These are phyloP conservation scores for Solanum virginianum DNA, from an alignment of 257 asterid species.

Conservation along the genomic window DNA sequence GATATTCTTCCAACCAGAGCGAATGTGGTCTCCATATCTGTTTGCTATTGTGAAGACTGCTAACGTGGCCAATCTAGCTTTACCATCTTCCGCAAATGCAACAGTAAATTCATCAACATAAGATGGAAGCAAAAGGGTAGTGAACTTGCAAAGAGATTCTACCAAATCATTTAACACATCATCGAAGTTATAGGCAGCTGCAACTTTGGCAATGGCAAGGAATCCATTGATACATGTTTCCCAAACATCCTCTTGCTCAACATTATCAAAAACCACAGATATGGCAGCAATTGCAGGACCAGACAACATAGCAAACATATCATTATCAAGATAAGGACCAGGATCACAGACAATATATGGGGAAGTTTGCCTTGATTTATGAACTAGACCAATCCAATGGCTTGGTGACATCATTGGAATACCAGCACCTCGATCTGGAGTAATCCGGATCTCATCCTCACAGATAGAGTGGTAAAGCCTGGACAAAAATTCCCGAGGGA, in stretches of 20 bases:
- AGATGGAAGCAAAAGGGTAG: conserved; percentile 56
- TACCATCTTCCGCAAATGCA: conserved; percentile 62
- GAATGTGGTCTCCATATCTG: conserved; percentile 67
- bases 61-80: conserved; percentile 77
- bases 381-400: conserved; percentile 78
- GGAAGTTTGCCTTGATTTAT: conserved; percentile 54
- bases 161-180: conserved; percentile 81
- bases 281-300: conserved; percentile 90
- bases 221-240: conserved; percentile 69
- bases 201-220: conserved; percentile 63
- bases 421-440: conserved; percentile 58
- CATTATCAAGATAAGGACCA: conserved; percentile 59
- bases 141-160: conserved; percentile 74
- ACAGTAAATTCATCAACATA: conserved; percentile 45
- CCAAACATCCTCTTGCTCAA: conserved; percentile 55
- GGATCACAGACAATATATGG: conserved; percentile 55
- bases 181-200: conserved; percentile 47
- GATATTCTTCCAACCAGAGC: conserved; percentile 82
- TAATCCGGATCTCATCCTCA: conserved; percentile 74
- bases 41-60: conserved; percentile 76
- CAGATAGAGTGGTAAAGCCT: conserved; percentile 74
- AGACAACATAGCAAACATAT: conserved; percentile 70
- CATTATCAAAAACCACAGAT: conserved; percentile 80
- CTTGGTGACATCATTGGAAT: conserved; percentile 42
- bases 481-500: conserved; percentile 73